Percentiles rank a stretch among this genome's conserved stretches.
phyloP scores from a whole-genome alignment of 78 protist genomes.

The Dictyostelium purpureum region DNA sequence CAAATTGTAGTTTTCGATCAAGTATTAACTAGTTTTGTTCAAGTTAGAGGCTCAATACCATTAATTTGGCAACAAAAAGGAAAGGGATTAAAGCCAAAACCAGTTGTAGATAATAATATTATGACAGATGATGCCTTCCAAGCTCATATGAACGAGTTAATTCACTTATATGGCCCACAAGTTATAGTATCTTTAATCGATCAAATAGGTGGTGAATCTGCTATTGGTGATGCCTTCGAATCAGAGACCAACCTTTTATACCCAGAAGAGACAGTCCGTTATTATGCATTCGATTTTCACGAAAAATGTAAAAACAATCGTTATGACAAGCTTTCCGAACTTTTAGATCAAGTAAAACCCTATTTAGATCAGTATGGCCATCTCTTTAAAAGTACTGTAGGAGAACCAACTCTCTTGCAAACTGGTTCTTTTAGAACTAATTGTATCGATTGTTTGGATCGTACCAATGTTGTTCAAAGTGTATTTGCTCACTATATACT shows the following conservation, averaged over 20 bases:
- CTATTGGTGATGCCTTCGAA: conserved; percentile 78
- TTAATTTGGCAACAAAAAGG: conserved; percentile 79
- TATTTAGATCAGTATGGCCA: conserved; percentile 44
- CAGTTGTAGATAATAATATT: conserved; percentile 18
- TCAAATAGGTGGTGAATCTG: conserved; percentile 74
- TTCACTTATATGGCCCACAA: conserved; percentile 63
- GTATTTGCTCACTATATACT: conserved; percentile 72
- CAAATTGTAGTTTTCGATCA: conserved; percentile 53
- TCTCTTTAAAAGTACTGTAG: not conserved
- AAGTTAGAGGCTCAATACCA: conserved; percentile 77
- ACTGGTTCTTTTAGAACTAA: conserved; percentile 91
- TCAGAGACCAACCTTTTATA: not conserved
- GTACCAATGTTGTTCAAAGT: conserved; percentile 96
- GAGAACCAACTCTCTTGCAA: conserved; percentile 44
- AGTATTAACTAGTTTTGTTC: conserved; percentile 69
- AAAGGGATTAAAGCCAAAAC: conserved; percentile 69
- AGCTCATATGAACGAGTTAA: conserved; percentile 57
- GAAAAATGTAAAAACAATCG: conserved; percentile 71
- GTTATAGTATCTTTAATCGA: conserved; percentile 65
- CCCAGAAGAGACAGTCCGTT: not conserved
- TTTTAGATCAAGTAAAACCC: conserved; percentile 14
- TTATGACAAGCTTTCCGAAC: conserved; percentile 38
- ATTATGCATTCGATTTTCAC: conserved; percentile 81
- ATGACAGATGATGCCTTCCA: conserved; percentile 69
- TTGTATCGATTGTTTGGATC: conserved; percentile 96